Base-by-base conservation (phyloP, 768 basidiomycete genomes). In the Pisolithus sp. region DNA sequence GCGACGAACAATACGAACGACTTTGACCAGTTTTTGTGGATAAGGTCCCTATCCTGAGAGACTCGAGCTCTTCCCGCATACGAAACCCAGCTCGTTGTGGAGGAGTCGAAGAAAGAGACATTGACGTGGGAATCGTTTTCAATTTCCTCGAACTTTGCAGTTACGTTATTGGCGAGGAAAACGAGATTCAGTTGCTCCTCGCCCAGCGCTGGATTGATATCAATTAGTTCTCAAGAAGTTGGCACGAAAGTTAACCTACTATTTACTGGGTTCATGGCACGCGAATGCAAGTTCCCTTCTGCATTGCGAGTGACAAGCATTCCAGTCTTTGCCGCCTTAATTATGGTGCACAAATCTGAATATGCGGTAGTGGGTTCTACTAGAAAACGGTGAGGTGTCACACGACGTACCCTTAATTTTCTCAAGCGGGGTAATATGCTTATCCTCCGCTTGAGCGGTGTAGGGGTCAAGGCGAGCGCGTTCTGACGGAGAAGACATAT, bases 21-120 rank as follows among this genome's bases (percentile, higher is more conserved):
- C 54, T 71, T 58, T n/a, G 71, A 80, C 82, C 82, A 90, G 49
- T 84, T 71, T 62, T 82, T 78, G 55, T 79, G 79, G 57, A 91
- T 81, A 43, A 80, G 60, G 3, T 77, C 78, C 51, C 74, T 75
- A 66, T 91, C 83, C 54, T 79, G 74, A 38, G 73, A 75, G 7
- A 89, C 72, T 57, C 71, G 81, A 9, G 89, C 93, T 52, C 71
- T 80, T 37, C 91, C 90, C 34, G 83, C 78, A 58, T 84, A 84
- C 8, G 86, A 85, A 2, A 82, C 89, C 92, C 91, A 93, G 52
- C 78, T 79, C 0, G 88, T 91, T 7, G 82, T 78, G 13, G 72
- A 71, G 12, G 76, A 73, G 57, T 92, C 83, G 61, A 78, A 80
- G 67, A 89, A 92, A 53, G 81, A 81, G 53, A 93, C 81, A 62